Evolutionary conservation across 495 filamentous ascomycete genomes (phyloP), one percentile per base, ranked within the genome.

Genomic region (Aspergillus affinis): DNA sequence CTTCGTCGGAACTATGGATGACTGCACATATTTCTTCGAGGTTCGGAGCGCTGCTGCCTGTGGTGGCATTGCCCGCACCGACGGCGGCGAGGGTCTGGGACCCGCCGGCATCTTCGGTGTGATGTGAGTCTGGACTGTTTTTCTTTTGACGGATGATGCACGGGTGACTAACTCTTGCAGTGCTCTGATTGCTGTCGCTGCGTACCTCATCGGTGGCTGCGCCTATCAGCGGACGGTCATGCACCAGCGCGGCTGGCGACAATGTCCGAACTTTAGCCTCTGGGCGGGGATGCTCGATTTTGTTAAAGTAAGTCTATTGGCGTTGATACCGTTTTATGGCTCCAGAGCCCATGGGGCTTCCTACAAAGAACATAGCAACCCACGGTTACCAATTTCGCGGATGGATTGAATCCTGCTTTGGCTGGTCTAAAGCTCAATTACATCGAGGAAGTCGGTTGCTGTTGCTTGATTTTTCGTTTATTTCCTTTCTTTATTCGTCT

Each of bases 11-110:
- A 84, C 88, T 20, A 87, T 88, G 73, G 91, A 97, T 66, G 85
- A 91, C 51, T 99, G 95, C 78, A 84, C 90, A n/a, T 99, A 97
- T 75, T 90, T 95, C 72, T 99, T 99, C 75, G 92, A 97, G 72
- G 85, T 92, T n/a, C 90, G 93, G 57, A 92, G 91, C 49, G 82
- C 83, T 49, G 86, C 91, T 45, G 93, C 92, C 8, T 99, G 95
- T 70, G 89, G 89, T 21, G 86, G 84, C 32, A 80, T 86, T 12
- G 82, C 83, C 32, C 67, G 67, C 71, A 75, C 87, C 79, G 76
- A 86, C 71, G 76, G 83, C 67, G 69, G 83, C 67, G 69, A 83
- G 71, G 77, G 90, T 72, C 83, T 97, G 15, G 90, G 91, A 15
- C 93, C 95, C 0, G 89, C 83, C 7, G 90, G 90, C 23, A 89